A percentile compares a stretch with the other conserved stretches of the same genome.
phyloP scores from a whole-genome alignment of 1,139 yeast species.

The Taphrina flavorubra region DNA sequence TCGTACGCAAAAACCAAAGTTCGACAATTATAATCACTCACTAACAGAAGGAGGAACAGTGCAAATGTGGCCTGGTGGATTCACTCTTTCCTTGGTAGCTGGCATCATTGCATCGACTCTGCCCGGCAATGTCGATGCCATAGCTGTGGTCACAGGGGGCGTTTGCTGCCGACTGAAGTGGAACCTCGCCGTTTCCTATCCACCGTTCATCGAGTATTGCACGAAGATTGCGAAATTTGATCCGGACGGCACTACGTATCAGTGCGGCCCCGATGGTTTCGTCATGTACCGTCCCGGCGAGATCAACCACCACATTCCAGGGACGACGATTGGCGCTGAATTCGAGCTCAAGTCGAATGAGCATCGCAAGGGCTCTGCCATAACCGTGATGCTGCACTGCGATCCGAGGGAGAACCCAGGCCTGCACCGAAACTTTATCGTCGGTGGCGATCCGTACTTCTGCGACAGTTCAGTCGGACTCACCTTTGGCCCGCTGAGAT shows the following conservation, averaged over 20 bases:
- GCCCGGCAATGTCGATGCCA: background rate
- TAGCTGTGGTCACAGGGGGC: constrained; percentile 6
- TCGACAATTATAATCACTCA: no score
- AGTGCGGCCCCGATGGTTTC: constrained; percentile 9
- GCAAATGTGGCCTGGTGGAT: background rate
- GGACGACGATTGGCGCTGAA: background rate
- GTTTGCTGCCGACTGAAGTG: constrained; percentile 1
- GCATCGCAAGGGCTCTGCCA: background rate
- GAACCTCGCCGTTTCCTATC: background rate
- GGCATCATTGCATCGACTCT: background rate
- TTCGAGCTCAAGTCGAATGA: constrained; percentile 7
- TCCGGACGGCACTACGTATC: constrained; percentile 1
- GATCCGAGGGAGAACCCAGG: constrained; percentile 7
- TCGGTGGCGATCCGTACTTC: constrained; percentile 1
- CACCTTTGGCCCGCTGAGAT: background rate
- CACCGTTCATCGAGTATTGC: constrained; percentile 1
- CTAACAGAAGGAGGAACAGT: no score
- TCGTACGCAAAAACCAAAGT: no score
- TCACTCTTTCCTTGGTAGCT: background rate
- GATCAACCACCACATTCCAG: constrained; percentile 1
- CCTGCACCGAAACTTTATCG: background rate
- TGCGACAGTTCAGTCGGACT: constrained; percentile 1
- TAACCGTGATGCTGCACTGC: constrained; percentile 13
- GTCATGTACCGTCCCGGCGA: constrained; percentile 6
- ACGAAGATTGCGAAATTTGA: background rate